phyloP scores from a whole-genome alignment of 805 yeast genomes.

The Saccharomyces mikatae region DNA sequence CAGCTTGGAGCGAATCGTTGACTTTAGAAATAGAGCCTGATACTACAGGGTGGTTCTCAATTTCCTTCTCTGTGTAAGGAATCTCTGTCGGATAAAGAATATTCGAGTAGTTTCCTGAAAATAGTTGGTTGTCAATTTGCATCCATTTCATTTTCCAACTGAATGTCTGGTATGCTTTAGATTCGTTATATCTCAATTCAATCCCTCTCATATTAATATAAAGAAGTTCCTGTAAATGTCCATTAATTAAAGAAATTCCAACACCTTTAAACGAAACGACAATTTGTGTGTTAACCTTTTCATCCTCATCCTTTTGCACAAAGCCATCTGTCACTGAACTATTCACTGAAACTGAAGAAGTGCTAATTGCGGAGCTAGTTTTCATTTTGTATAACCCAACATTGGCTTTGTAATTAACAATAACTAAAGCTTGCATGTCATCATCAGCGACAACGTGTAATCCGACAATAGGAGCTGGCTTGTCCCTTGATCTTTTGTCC shows the following conservation, averaged over 20 bases:
- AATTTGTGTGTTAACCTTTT: conserved; percentile 33
- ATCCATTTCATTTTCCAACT: conserved; percentile 86
- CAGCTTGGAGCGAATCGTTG: conserved; percentile 87
- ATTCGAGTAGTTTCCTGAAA: conserved; percentile 83
- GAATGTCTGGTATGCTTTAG: conserved; percentile 74
- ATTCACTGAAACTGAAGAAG: conserved; percentile 30
- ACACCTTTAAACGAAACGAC: conserved; percentile 70
- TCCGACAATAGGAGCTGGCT: conserved; percentile 54
- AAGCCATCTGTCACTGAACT: conserved; percentile 38
- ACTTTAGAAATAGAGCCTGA: conserved; percentile 78
- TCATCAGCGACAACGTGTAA: conserved; percentile 94
- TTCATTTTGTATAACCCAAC: conserved; percentile 59
- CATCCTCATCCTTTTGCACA: conserved; percentile 39
- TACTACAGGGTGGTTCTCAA: conserved; percentile 83
- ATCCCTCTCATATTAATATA: conserved; percentile 77
- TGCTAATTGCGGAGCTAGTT: conserved; percentile 20
- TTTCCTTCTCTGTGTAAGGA: conserved; percentile 74
- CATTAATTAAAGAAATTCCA: conserved; percentile 77
- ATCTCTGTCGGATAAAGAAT: conserved; percentile 82
- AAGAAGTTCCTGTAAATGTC: conserved; percentile 65
- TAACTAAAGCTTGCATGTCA: conserved; percentile 79
- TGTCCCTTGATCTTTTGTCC: conserved; percentile 37
- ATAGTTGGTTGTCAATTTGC: conserved; percentile 86
- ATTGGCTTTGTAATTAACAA: conserved; percentile 73
- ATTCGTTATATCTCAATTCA: conserved; percentile 72